Base-by-base conservation (phyloP, 2,329 filamentous ascomycete genomes). In the Hypoxylon sp. region DNA sequence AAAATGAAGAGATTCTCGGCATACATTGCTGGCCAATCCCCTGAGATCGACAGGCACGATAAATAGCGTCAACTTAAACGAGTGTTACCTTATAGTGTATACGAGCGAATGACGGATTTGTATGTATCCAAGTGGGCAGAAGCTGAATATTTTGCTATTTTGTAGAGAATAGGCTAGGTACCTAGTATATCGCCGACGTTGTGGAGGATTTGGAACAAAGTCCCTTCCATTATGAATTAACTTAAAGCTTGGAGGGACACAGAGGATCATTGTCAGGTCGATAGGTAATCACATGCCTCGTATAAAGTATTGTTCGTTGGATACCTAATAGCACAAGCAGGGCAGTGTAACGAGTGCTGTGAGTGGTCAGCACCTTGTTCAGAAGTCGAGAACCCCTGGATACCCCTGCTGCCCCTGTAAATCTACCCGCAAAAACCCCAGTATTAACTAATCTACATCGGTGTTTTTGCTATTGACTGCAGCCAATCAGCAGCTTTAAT, bases 361-460 rank as follows among this genome's bases (percentile, higher is more conserved):
- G 13, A 17, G 34, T 49, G 52, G 52, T 63, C 51, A 58, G 61
- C 50, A 60, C 57, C 57, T 61, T 57, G 51, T 57, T 57, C 46
- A 19, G 48, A 49, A 59, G 25, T 58, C 46, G 51, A 58, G 60
- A 60, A 43, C 41, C 58, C 48, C 56, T 56, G 11, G 50, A 50
- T 28, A 49, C 59, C 57, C 59, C 57, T 63, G 56, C 34, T 28
- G n/a, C n/a, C n/a, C n/a, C n/a, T n/a, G n/a, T n/a, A n/a, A n/a
- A 65, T 60, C 59, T 65, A 65, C 62, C 68, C 68, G 65, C 55
- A 65, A 68, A 68, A 60, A 59, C 67, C 67, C 67, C 61, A 50
- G 61, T 55, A 52, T 60, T 52, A 41, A 65, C 68, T 70, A 70
- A 63, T 62, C 67, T 63, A 65, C 53, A 70, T 70, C 67, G 64